These are phyloP conservation scores for Aegilops longissima DNA, from an alignment of 176 grass and related monocot species.

Conservation along the genomic window DNA sequence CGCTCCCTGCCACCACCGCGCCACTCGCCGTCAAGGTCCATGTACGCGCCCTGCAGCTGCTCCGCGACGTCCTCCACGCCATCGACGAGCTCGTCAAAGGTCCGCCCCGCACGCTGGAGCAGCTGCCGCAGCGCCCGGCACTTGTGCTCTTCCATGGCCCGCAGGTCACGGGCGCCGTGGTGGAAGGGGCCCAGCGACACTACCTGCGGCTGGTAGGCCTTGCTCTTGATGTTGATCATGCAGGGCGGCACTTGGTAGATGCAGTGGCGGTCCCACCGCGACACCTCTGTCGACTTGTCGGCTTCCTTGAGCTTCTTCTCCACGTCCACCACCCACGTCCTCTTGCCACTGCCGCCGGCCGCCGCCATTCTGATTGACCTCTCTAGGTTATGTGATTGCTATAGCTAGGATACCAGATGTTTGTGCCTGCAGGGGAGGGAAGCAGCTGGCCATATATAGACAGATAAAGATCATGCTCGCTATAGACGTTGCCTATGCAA, in stretches of 20 bases:
- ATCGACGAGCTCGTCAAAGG: not conserved
- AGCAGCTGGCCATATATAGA: not conserved
- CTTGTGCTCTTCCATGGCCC: conserved; percentile 80
- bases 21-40: not conserved
- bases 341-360: not conserved
- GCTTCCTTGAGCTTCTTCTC: conserved; percentile 31
- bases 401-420: not conserved
- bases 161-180: conserved; percentile 23
- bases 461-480: too few relatives aligned
- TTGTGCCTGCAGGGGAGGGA: too few relatives aligned
- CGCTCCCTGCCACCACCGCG: not conserved
- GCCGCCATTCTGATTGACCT: not conserved
- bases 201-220: conserved; percentile 59
- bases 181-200: conserved; percentile 80
- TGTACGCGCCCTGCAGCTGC: conserved; percentile 29
- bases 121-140: conserved; percentile 49
- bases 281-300: conserved; percentile 37
- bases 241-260: conserved; percentile 74
- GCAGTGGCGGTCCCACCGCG: conserved; percentile 49
- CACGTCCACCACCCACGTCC: conserved; percentile 55
- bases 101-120: not conserved
- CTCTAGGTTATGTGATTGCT: not conserved
- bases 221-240: conserved; percentile 42
- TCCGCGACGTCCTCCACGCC: conserved; percentile 19
- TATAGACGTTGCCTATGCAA: too few relatives aligned